Evolutionary conservation across 805 yeast genomes (phyloP).

Genomic region (Starmerella vitae): DNA sequence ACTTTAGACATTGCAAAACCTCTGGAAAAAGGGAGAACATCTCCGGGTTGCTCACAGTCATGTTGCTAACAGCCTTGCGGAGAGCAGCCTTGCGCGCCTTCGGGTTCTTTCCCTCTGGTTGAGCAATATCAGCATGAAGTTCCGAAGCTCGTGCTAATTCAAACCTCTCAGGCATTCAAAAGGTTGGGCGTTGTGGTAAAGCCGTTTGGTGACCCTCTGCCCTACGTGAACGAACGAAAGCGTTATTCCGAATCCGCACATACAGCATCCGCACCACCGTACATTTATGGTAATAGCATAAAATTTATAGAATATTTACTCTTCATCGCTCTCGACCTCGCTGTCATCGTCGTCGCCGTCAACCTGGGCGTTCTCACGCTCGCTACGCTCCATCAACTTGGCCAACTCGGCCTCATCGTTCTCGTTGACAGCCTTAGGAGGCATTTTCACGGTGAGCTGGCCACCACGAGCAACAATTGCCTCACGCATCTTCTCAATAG

Average conservation of each 20-base stretch:
- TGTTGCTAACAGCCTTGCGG: slow-evolving; percentile 66
- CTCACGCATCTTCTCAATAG: slow-evolving; percentile 62
- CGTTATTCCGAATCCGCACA: too few species aligned
- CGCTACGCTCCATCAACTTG: slow-evolving; percentile 87
- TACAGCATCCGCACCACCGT: too few species aligned
- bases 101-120: slow-evolving; percentile 28
- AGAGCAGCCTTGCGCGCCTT: slow-evolving; percentile 36
- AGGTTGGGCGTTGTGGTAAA: too few species aligned
- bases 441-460: slow-evolving; percentile 83
- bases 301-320: slow-evolving; percentile 4
- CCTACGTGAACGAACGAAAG: too few species aligned
- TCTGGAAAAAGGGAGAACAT: slow-evolving; percentile 56
- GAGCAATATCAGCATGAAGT: slow-evolving; percentile 26
- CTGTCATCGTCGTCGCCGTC: slow-evolving; percentile 60
- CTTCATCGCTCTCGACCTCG: slow-evolving; percentile 29
- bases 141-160: slow-evolving; percentile 26
- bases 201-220: background rate
- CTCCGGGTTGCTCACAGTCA: slow-evolving; percentile 71
- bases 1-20: slow-evolving; percentile 36
- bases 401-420: slow-evolving; percentile 96
- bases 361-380: slow-evolving; percentile 72
- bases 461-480: slow-evolving; percentile 68
- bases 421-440: slow-evolving; percentile 97
- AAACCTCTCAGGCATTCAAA: slow-evolving; percentile 11
- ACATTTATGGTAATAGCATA: background rate